Evolutionary conservation across 176 grass and related monocot species (phyloP).

Genomic region (Alopecurus myosuroides): DNA sequence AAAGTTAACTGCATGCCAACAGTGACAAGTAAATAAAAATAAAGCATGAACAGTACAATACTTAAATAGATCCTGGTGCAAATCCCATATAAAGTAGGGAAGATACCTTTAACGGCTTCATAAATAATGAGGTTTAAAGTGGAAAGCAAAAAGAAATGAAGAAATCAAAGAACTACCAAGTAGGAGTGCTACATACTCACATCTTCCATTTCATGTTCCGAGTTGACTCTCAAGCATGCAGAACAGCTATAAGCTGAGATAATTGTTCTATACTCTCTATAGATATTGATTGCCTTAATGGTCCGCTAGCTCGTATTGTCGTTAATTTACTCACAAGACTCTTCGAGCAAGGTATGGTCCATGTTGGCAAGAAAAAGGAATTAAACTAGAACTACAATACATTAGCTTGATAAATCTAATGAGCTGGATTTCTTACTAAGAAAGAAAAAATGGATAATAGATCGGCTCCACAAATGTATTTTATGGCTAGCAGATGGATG

Average conservation of each 20-base stretch:
- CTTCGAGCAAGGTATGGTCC: neutral
- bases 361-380: neutral
- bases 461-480: neutral
- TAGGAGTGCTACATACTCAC: neutral
- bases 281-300: neutral
- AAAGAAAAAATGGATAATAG: neutral
- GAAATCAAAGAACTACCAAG: neutral
- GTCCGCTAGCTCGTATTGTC: neutral
- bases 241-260: neutral
- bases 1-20: conserved; percentile 42
- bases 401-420: neutral
- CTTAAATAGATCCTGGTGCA: conserved; percentile 2
- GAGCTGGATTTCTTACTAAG: neutral
- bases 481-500: neutral
- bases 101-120: neutral
- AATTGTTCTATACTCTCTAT: neutral
- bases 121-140: neutral
- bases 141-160: neutral
- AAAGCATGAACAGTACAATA: neutral
- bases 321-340: neutral
- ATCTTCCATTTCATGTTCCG: neutral
- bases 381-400: neutral
- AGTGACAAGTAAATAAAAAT: conserved; percentile 46
- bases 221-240: neutral
- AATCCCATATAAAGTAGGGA: neutral